Base-by-base conservation (phyloP, 345 rosid genomes). In the Linum usitatissimum region DNA sequence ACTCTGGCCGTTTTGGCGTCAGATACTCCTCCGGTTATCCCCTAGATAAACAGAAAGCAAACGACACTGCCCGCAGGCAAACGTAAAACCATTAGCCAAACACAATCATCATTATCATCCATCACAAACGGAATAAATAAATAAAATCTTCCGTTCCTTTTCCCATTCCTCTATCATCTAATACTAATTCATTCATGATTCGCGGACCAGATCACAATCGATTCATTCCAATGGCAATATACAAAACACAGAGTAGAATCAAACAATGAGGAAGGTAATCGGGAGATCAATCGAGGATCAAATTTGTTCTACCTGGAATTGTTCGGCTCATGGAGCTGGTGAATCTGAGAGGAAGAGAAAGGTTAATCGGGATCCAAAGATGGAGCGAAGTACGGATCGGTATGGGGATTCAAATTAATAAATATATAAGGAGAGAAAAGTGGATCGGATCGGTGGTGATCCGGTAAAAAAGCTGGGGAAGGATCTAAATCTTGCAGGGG, bases 401-500 rank as follows among this genome's bases (percentile, higher is more conserved):
- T 6, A 15, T 56, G 3, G 12, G 31, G 12, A 3, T 9, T 56
- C n/a, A 19, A 56, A 56, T 56, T 18, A 3, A 19, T 10, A 45
- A 45, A 45, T 45, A 45, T 57, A 30, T 61, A 59, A 31, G 28
- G 42, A 30, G 9, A 19, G 21, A 59, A 34, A 42, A 21, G 18
- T 53, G 79, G 76, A 84, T 77, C 78, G 71, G 79, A 75, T 73
- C 75, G 40, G 59, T 40, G 6, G 59, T 28, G 64, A 78, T 71
- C 68, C 30, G 69, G 49, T 55, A 28, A 36, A 28, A 19, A 60
- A 62, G 66, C 17, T 34, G 59, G 54, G 10, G 13, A 40, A 38
- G 67, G 76, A 81, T 78, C 75, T 68, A 81, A 81, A 82, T 78
- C 85, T 67, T 59, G 70, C 59, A 65, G 14, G 31, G 18, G 34